Conservation (phyloP, 2,329 filamentous ascomycete genomes). For the Bimuria novae-zelandiae region DNA sequence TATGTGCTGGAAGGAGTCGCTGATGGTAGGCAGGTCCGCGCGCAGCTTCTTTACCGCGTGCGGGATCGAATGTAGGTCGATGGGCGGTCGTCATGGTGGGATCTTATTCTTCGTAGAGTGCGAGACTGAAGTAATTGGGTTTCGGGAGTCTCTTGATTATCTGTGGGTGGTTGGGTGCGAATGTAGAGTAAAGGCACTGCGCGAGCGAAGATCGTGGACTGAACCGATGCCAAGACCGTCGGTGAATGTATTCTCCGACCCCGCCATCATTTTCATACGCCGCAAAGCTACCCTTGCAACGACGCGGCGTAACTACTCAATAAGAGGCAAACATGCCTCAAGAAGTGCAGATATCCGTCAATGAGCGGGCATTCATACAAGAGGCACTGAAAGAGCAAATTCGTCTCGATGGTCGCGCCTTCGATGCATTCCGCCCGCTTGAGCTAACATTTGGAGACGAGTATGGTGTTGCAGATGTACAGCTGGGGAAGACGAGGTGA, state of each 20-base stretch:
- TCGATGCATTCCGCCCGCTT: constrained; percentile 79
- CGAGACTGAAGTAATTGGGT: not conserved
- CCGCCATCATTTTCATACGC: constrained; percentile 32
- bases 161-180: constrained; percentile 8
- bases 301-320: constrained; percentile 7
- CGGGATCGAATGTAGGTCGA: constrained; percentile 95
- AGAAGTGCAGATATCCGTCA: constrained; percentile 86
- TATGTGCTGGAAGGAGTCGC: constrained; percentile 90
- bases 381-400: constrained; percentile 80
- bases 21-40: constrained; percentile 68
- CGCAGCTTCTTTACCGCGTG: constrained; percentile 70
- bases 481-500: constrained; percentile 87
- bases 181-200: constrained; percentile 13
- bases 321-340: constrained; percentile 71
- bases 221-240: constrained; percentile 22
- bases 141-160: constrained; percentile 40
- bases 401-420: constrained; percentile 80
- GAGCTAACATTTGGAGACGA: constrained; percentile 85
- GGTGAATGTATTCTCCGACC: constrained; percentile 23
- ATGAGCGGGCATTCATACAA: constrained; percentile 84
- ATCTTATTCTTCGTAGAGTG: not conserved
- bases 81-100: constrained; percentile 60
- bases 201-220: constrained; percentile 3
- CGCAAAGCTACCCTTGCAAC: constrained; percentile 10
- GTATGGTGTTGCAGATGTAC: constrained; percentile 86